Evolutionary conservation across 176 grass and related monocot species (phyloP).

Genomic region (Eragrostis nindensis): DNA sequence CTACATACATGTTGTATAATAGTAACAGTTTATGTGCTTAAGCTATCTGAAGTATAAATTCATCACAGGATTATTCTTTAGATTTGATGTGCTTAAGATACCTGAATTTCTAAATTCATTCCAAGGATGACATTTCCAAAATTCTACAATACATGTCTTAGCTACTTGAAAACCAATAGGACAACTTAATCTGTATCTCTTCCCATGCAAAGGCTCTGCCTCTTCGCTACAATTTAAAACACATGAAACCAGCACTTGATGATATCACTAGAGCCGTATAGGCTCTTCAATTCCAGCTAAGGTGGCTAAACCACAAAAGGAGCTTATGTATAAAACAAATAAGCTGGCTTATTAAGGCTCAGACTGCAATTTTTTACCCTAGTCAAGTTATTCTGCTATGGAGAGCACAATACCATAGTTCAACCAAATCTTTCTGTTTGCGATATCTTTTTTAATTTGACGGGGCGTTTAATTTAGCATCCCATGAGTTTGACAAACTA

Average conservation of each 20-base stretch:
- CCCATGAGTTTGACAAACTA: neutral
- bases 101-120: neutral
- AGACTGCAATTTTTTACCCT: neutral
- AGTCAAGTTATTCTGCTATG: neutral
- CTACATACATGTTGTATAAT: neutral
- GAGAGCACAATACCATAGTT: too few relatives aligned
- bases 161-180: neutral
- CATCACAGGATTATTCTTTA: neutral
- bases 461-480: neutral
- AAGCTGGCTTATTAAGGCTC: neutral
- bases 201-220: neutral
- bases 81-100: neutral
- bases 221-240: neutral
- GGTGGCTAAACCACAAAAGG: neutral
- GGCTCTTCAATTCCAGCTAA: neutral
- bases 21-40: neutral
- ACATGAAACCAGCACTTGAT: neutral
- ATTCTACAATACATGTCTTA: neutral
- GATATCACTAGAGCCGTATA: neutral
- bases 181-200: neutral
- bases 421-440: neutral
- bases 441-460: neutral
- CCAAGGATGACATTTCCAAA: neutral
- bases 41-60: neutral
- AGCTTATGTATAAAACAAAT: neutral